phyloP scores from a whole-genome alignment of 1,284 basidiomycete genomes.

The Amylostereum chailletii region DNA sequence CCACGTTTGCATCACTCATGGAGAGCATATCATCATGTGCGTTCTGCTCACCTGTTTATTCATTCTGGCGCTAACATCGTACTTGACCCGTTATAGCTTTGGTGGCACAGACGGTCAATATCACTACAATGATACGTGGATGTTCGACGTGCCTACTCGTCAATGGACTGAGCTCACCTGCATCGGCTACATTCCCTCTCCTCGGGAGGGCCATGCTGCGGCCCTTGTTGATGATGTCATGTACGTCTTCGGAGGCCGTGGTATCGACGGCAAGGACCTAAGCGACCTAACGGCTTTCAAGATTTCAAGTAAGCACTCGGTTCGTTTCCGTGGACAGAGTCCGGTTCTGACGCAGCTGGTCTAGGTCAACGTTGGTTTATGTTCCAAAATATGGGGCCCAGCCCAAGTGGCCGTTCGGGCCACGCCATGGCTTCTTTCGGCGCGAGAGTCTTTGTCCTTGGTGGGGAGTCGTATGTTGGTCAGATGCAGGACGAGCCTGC shows the following conservation, averaged over 20 bases:
- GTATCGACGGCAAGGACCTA: conserved; percentile 94
- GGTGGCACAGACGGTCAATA: conserved; percentile 98
- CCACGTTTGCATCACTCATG: conserved; percentile 82
- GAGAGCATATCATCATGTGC: conserved; percentile 82
- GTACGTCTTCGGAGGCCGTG: conserved; percentile 96
- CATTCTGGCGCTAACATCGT: background rate
- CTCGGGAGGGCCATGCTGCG: conserved; percentile 94
- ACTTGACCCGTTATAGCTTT: conserved; percentile 46
- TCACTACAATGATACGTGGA: conserved; percentile 99
- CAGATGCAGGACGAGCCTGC: conserved; percentile 75
- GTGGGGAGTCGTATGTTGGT: conserved; percentile 80
- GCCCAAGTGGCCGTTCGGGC: conserved; percentile 55
- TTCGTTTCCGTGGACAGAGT: background rate
- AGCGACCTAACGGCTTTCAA: conserved; percentile 96
- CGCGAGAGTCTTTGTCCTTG: conserved; percentile 60
- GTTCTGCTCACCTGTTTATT: conserved; percentile 1
- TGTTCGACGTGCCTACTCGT: conserved; percentile 78
- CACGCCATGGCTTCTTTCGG: conserved; percentile 63
- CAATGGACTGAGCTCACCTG: conserved; percentile 92
- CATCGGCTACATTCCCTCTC: conserved; percentile 95
- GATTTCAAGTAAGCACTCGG: conserved; percentile 69
- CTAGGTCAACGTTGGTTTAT: conserved; percentile 76
- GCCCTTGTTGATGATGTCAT: conserved; percentile 97
- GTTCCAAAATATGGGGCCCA: conserved; percentile 74
- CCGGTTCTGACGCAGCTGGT: background rate